Evolutionary conservation across 2,329 filamentous ascomycete species (phyloP), one percentile per base, ranked within the genome.

Genomic region (Blumeria graminis): DNA sequence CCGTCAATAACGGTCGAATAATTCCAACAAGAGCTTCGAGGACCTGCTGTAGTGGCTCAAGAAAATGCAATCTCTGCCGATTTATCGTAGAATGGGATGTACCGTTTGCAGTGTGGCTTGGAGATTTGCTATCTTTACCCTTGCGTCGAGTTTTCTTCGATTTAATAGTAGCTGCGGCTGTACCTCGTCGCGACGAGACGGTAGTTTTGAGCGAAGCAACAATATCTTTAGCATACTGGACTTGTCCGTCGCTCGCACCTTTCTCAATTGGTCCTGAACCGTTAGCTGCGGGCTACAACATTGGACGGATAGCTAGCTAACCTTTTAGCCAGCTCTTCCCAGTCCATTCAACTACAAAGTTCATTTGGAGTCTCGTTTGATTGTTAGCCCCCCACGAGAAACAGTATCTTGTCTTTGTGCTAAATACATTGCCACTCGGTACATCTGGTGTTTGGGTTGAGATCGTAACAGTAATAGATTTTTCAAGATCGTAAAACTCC

Each of bases 311-410:
- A 16, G 18, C 18, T 14, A 38, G 59, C 73, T 66, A 72, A 93
- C 89, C 86, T 72, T 92, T 95, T 50, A 98, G 72, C 92, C 92
- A 98, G 71, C 89, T 95, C 74, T 96, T 98, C 63, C 89, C 89
- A 3, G 83, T 82, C 93, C 93, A 98, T 65, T 98, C 93, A 46
- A 95, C 85, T 1, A 81, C 83, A 67, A 87, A 95, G 62, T 83
- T 95, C 71, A 90, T 83, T 59, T 92, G 80, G 34, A 98, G 71
- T 33, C 88, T 78, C 0, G 93, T 98, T 41, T 80, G 73, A 64
- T 94, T 94, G 60, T 81, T 82, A 55, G 92, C 81, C 3, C 82
- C 88, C 92, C 92, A 98, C 55, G 86, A 86, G 22, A 98, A 74
- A 65, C 93, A 94, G 65, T 96, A 98, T 63, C 84, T 86, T 3